A percentile compares a stretch with the other conserved stretches of the same genome.
Evolutionary conservation across 148 eudicot genomes (phyloP).

Genomic region (Rhododendron griersonianum): DNA sequence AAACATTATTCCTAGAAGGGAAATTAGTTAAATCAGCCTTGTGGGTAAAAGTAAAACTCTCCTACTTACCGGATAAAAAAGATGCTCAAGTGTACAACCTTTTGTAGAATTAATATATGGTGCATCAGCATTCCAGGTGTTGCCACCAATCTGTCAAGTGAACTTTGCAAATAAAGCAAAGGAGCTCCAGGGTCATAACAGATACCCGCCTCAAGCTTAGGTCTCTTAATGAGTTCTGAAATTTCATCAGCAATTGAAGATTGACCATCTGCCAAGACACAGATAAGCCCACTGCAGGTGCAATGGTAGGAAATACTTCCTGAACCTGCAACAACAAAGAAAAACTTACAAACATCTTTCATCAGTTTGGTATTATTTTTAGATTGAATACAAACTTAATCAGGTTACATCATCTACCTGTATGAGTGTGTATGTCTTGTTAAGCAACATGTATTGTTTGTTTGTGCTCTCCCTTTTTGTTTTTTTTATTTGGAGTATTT

Average conservation of each 20-base stretch:
- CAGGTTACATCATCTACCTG: neutral
- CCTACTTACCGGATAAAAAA: conserved; percentile 73
- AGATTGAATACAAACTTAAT: neutral
- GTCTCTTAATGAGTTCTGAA: conserved; percentile 57
- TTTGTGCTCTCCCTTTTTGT: no score
- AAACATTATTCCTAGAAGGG: neutral
- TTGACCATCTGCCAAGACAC: conserved; percentile 96
- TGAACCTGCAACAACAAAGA: conserved; percentile 55
- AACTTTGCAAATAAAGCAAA: conserved; percentile 41
- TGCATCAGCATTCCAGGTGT: conserved; percentile 98
- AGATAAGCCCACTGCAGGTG: conserved; percentile 87
- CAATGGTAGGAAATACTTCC: conserved; percentile 74
- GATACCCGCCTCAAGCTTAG: conserved; percentile 50
- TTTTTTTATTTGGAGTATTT: no score
- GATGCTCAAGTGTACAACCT: conserved; percentile 91
- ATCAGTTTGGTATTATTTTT: neutral
- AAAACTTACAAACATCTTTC: neutral
- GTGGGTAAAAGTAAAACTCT: conserved; percentile 3
- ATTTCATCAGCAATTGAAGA: conserved; percentile 86
- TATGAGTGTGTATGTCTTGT: neutral
- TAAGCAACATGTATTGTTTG: neutral
- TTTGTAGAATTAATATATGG: conserved; percentile 67
- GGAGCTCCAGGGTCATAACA: conserved; percentile 72
- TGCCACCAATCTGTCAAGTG: conserved; percentile 88
- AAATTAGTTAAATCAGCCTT: neutral